Evolutionary conservation across 805 yeast species (phyloP).

Genomic region (Limtongozyma cylindracea): DNA sequence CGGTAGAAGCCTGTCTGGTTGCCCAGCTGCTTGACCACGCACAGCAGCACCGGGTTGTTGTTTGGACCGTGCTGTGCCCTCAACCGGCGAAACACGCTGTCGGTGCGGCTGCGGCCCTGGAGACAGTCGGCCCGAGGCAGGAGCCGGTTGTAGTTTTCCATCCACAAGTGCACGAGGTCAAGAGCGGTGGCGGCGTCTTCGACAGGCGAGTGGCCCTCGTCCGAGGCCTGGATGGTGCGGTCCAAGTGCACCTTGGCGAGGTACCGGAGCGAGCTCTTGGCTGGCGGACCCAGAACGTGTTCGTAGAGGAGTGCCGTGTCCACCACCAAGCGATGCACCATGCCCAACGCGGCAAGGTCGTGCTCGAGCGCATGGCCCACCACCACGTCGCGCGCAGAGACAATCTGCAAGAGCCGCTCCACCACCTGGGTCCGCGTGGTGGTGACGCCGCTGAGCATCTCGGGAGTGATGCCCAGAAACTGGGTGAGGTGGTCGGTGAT

Average conservation of each 20-base stretch:
- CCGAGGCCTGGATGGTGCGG: slow-evolving; percentile 41
- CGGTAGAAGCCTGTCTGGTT: too few species aligned
- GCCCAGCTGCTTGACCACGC: too few species aligned
- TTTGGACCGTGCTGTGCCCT: too few species aligned
- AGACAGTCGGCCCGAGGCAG: too few species aligned
- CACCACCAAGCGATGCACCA: slow-evolving; percentile 49
- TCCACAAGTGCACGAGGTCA: slow-evolving; percentile 46
- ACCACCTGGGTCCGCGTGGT: slow-evolving; percentile 51
- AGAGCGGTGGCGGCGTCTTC: slow-evolving; percentile 72
- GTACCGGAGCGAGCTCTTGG: slow-evolving; percentile 52
- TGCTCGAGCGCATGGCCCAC: slow-evolving; percentile 83
- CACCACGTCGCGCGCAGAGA: slow-evolving; percentile 34
- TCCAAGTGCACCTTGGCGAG: slow-evolving; percentile 31
- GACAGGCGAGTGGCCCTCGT: slow-evolving; percentile 46
- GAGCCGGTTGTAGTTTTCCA: too few species aligned
- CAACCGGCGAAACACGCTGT: too few species aligned
- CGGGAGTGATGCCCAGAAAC: slow-evolving; percentile 74
- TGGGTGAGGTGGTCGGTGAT: slow-evolving; percentile 63
- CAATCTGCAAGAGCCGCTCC: slow-evolving; percentile 15
- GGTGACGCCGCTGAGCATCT: slow-evolving; percentile 30
- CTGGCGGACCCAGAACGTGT: slow-evolving; percentile 67
- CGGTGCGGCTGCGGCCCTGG: too few species aligned
- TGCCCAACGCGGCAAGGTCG: slow-evolving; percentile 44
- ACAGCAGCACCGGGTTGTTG: too few species aligned
- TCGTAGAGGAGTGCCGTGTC: slow-evolving; percentile 65